Evolutionary conservation across 176 grass and related monocot genomes (phyloP).

Genomic region (Miscanthus lutarioriparius): DNA sequence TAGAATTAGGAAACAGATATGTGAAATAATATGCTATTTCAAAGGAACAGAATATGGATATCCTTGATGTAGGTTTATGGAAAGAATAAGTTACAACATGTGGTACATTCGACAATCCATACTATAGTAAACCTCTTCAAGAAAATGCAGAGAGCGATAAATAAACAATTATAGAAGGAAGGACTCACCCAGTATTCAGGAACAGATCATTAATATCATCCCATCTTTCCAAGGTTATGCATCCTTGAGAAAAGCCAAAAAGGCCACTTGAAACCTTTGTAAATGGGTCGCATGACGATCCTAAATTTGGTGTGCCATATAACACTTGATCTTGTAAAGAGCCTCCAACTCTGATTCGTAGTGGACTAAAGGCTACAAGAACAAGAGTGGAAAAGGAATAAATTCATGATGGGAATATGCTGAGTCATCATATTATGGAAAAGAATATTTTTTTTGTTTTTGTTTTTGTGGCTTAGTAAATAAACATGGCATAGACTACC

Average conservation of each 20-base stretch:
- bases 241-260: constrained; percentile 96
- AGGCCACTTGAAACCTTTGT: constrained; percentile 62
- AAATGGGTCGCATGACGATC: constrained; percentile 62
- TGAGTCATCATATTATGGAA: background rate
- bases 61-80: background rate
- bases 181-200: constrained; percentile 63
- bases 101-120: background rate
- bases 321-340: constrained; percentile 97
- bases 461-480: background rate
- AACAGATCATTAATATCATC: constrained; percentile 83
- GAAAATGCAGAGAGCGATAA: constrained; percentile 1
- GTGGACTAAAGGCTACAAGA: constrained; percentile 65
- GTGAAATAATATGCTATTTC: background rate
- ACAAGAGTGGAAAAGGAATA: constrained; percentile 4
- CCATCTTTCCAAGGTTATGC: constrained; percentile 94
- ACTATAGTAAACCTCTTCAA: background rate
- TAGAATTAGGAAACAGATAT: constrained; percentile 21
- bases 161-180: constrained; percentile 12
- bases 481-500: background rate
- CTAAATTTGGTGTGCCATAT: constrained; percentile 73
- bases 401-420: background rate
- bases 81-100: background rate
- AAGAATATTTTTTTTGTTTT: background rate
- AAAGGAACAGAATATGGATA: constrained; percentile 12
- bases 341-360: constrained; percentile 89